Evolutionary conservation across 192 early-diverging fungal species (phyloP).

Genomic region (Backusella sp.): DNA sequence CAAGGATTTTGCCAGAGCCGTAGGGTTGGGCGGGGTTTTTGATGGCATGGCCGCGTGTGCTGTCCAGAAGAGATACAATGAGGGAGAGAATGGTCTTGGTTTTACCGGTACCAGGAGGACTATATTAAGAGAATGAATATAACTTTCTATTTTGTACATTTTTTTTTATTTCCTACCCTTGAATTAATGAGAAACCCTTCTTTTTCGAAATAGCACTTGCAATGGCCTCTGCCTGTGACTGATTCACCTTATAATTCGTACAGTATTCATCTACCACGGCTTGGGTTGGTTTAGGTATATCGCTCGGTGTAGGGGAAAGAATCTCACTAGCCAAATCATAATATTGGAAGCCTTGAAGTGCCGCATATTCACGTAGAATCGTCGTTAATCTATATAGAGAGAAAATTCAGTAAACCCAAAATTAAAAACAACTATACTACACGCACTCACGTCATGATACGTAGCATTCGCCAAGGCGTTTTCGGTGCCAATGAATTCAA

Average conservation of each 20-base stretch:
- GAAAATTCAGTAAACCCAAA: background rate
- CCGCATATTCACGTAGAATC: slow-evolving; percentile 78
- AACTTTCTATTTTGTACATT: too few relatives aligned
- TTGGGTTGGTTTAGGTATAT: slow-evolving; percentile 36
- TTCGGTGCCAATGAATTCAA: slow-evolving; percentile 45
- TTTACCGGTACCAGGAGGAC: slow-evolving; percentile 69
- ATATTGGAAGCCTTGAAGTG: slow-evolving; percentile 63
- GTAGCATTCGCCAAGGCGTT: slow-evolving; percentile 42
- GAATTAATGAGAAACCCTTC: slow-evolving; percentile 85
- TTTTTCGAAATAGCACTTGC: slow-evolving; percentile 57
- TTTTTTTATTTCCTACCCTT: slow-evolving; percentile 53
- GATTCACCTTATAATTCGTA: slow-evolving; percentile 72
- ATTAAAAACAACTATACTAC: background rate
- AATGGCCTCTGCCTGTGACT: slow-evolving; percentile 89
- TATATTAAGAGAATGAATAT: slow-evolving; percentile 20
- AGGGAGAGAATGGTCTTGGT: slow-evolving; percentile 91
- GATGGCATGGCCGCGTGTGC: slow-evolving; percentile 10
- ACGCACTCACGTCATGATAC: slow-evolving; percentile 41
- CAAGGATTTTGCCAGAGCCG: slow-evolving; percentile 57
- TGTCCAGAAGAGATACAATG: slow-evolving; percentile 63
- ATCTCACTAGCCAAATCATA: slow-evolving; percentile 64
- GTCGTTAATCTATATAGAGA: slow-evolving; percentile 64
- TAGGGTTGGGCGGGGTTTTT: background rate
- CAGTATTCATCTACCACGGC: slow-evolving; percentile 6
- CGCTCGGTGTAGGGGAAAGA: slow-evolving; percentile 48